Base-by-base conservation (phyloP, 139 green algal genomes). In the Chlamydomonas urium region DNA sequence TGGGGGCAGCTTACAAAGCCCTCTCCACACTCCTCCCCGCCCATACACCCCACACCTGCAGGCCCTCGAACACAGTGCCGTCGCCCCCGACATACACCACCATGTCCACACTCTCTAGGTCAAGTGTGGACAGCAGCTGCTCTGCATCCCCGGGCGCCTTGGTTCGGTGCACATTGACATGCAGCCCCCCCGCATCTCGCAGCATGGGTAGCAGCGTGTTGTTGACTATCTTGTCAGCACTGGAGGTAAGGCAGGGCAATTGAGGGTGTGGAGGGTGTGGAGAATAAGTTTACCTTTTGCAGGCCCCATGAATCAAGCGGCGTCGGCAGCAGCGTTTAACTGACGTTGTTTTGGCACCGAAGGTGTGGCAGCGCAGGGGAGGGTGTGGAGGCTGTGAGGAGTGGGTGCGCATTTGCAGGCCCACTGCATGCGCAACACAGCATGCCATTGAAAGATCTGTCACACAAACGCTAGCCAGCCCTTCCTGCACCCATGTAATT, bases 21-120 rank as follows among this genome's bases (percentile, higher is more conserved):
- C n/a, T n/a, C n/a, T n/a, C n/a, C n/a, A n/a, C n/a, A n/a, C n/a
- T n/a, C n/a, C n/a, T n/a, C n/a, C n/a, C n/a, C n/a, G n/a, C n/a
- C n/a, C n/a, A n/a, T n/a, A n/a, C n/a, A n/a, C n/a, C n/a, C n/a
- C 58, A 10, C 35, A 87, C 89, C 86, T 94, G 88, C 59, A 95
- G 36, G 4, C 74, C 82, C 65, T 95, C 90, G 72, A 75, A 83
- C 38, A 89, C 63, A 0, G 90, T 93, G 19, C 90, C 90, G 61
- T 95, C 90, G 1, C 90, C 90, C 1, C 90, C 89, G 19, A 91
- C 79, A 53, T 80, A 75, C 38, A 90, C 47, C 24, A 93, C 24
- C 2, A 83, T 31, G 65, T 85, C 77, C 26, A 81, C 65, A 10
- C 47, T 19, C 24, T 2, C 32, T 3, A 87, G 70, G 8, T 77